These are phyloP conservation scores for Pelargonium citronellum DNA, from an alignment of 441 rosid species.

Conservation along the genomic window DNA sequence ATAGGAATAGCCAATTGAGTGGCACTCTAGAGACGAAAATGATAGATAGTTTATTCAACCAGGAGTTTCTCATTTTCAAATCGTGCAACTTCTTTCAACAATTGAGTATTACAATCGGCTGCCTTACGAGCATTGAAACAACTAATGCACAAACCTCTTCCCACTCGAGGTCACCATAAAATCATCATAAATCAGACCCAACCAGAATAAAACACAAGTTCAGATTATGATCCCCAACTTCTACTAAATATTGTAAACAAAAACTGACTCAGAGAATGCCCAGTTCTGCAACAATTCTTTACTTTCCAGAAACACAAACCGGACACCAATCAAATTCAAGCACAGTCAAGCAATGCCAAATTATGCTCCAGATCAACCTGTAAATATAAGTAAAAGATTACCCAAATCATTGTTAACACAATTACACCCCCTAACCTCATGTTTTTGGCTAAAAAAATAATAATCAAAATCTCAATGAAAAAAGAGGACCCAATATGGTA, in stretches of 20 bases:
- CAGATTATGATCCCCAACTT: background rate
- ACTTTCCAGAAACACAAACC: background rate
- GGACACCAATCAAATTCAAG: no score
- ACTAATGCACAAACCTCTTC: constrained; percentile 14
- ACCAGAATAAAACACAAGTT: background rate
- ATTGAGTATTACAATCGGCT: no score
- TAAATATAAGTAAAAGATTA: background rate
- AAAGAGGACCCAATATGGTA: no score
- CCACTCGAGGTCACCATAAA: background rate
- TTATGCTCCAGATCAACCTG: background rate
- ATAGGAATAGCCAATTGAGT: constrained; percentile 53
- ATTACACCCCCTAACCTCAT: no score
- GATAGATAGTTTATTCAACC: constrained; percentile 49
- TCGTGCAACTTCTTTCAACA: background rate
- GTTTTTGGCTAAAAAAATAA: no score
- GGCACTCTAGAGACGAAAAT: constrained; percentile 63
- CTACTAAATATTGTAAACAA: background rate
- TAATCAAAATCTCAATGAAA: no score
- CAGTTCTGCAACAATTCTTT: background rate
- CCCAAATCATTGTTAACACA: background rate
- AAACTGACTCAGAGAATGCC: background rate
- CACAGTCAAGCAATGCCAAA: background rate
- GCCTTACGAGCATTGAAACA: constrained; percentile 21
- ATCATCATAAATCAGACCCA: constrained; percentile 2
- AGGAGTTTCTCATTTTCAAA: constrained; percentile 85